phyloP scores from a whole-genome alignment of 768 basidiomycete genomes.

The Lactarius hengduanensis region DNA sequence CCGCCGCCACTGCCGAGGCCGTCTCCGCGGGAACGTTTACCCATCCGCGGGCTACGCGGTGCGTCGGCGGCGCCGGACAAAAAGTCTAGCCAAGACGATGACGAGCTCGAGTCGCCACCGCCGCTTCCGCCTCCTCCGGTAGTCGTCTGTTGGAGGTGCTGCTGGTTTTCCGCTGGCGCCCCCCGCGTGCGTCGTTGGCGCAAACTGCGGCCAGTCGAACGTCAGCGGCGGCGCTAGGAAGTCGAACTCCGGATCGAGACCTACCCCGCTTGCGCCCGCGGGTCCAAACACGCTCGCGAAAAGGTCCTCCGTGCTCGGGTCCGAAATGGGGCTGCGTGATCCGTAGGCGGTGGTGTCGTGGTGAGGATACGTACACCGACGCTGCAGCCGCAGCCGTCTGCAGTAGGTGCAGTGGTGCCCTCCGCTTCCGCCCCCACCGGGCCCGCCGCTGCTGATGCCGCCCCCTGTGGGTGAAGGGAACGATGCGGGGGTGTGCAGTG shows the following conservation, averaged over 20 bases:
- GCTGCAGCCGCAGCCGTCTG: not conserved
- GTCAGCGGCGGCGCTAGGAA: slow-evolving; percentile 28
- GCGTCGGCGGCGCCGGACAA: slow-evolving; percentile 22
- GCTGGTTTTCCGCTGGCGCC: slow-evolving; percentile 4
- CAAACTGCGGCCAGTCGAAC: slow-evolving; percentile 31
- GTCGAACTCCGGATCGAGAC: slow-evolving; percentile 26
- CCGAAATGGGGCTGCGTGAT: slow-evolving; percentile 19
- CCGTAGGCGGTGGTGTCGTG: slow-evolving; percentile 25
- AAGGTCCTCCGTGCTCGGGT: slow-evolving; percentile 22
- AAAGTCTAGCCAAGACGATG: slow-evolving; percentile 27
- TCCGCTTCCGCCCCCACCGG: not conserved
- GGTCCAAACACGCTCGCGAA: slow-evolving; percentile 30
- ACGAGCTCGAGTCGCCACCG: slow-evolving; percentile 10
- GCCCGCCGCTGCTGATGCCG: not conserved
- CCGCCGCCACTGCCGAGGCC: not conserved
- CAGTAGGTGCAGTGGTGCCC: slow-evolving; percentile 8
- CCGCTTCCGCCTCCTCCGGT: too few species aligned
- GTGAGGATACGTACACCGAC: not conserved
- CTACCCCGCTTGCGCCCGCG: slow-evolving; percentile 27
- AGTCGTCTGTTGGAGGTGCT: not conserved
- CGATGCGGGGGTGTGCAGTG: slow-evolving; percentile 9
- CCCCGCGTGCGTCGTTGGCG: slow-evolving; percentile 21
- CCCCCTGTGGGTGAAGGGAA: slow-evolving; percentile 18
- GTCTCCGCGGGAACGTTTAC: slow-evolving; percentile 25
- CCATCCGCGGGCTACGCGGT: slow-evolving; percentile 19